Evolutionary conservation across 805 yeast genomes (phyloP).

Genomic region (Ogataea corticis): DNA sequence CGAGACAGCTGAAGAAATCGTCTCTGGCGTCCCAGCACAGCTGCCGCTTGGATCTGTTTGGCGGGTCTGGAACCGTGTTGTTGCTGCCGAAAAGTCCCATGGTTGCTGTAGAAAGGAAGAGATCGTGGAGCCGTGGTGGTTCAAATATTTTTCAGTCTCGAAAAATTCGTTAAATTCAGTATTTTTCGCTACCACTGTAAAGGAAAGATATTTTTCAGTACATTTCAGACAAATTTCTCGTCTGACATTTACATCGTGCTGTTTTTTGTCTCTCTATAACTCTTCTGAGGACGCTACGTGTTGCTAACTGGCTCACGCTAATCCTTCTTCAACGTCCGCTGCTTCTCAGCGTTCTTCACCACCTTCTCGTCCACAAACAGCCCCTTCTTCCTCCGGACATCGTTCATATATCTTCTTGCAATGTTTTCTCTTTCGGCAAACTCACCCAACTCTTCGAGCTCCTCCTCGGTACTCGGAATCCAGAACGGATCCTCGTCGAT

Average conservation of each 20-base stretch:
- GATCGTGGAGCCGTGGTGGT: no score
- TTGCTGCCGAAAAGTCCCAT: conserved; percentile 55
- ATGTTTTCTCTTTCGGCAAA: conserved; percentile 89
- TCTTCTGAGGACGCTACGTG: no score
- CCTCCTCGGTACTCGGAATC: conserved; percentile 98
- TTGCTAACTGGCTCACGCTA: no score
- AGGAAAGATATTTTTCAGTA: no score
- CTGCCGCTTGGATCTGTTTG: conserved; percentile 65
- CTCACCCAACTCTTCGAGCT: conserved; percentile 89
- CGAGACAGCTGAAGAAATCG: conserved; percentile 70
- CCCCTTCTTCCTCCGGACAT: conserved; percentile 83
- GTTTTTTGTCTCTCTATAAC: no score
- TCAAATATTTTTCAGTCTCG: no score
- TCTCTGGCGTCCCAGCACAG: conserved; percentile 93
- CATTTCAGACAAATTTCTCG: background rate
- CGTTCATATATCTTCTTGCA: conserved; percentile 84
- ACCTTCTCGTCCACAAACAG: conserved; percentile 87
- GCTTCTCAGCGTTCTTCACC: conserved; percentile 90
- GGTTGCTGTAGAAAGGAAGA: no score
- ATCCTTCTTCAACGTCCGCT: conserved; percentile 79
- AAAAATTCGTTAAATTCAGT: no score
- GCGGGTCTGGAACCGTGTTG: conserved; percentile 37
- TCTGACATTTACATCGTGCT: no score
- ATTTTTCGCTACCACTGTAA: no score
- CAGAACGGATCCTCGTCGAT: conserved; percentile 95